A percentile compares a stretch with the other conserved stretches of the same genome.
phyloP scores from a whole-genome alignment of 2,329 filamentous ascomycete species.

The Colletotrichum sp. region DNA sequence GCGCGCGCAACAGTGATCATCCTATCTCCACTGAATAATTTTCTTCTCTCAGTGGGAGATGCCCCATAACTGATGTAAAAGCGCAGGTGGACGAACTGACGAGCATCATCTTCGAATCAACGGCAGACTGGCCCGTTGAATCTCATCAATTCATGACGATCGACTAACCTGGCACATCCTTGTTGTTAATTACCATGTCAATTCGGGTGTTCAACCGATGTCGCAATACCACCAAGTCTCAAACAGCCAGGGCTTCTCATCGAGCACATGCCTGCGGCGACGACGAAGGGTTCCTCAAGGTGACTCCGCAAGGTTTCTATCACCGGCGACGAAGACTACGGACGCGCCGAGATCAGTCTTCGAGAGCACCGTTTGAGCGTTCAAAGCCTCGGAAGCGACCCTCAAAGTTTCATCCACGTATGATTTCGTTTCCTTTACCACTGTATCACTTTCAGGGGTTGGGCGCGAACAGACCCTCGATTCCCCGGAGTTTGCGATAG shows the following conservation, averaged over 20 bases:
- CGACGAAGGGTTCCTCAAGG: neutral
- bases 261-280: neutral
- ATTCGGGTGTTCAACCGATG: conserved; percentile 14
- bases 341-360: neutral
- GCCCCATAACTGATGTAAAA: neutral
- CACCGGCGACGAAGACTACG: neutral
- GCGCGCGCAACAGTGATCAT: neutral
- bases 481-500: neutral
- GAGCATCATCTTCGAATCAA: neutral
- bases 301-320: neutral
- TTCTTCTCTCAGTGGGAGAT: neutral
- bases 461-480: conserved; percentile 4
- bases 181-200: neutral
- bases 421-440: neutral
- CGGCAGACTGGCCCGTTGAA: neutral
- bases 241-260: neutral
- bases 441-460: neutral
- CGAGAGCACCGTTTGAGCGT: neutral
- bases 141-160: neutral
- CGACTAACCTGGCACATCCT: neutral
- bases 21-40: neutral
- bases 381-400: neutral
- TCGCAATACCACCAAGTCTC: neutral
- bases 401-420: neutral
- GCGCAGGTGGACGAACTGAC: neutral